Percentiles rank a stretch among this genome's conserved stretches.
phyloP scores from a whole-genome alignment of 2,329 filamentous ascomycete genomes.

The Cordyceps militaris region DNA sequence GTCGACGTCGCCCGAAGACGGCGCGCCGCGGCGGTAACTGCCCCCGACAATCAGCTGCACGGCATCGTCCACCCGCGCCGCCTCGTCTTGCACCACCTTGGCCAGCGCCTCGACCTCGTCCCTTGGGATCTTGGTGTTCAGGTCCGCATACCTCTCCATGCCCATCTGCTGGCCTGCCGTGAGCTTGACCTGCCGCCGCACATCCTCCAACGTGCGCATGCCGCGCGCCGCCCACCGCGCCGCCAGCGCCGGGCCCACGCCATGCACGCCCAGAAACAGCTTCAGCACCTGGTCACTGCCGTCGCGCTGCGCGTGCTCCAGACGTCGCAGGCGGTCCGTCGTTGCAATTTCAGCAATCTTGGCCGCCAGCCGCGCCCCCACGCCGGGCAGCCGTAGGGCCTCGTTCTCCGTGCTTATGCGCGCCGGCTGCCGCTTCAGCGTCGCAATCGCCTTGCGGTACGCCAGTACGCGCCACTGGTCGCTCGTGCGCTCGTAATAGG shows the following conservation, averaged over 20 bases:
- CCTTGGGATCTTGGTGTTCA: constrained; percentile 71
- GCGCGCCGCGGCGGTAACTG: constrained; percentile 74
- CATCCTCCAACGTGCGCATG: constrained; percentile 65
- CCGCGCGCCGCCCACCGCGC: constrained; percentile 71
- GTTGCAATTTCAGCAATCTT: constrained; percentile 87
- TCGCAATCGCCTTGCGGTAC: constrained; percentile 72
- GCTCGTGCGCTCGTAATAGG: constrained; percentile 66
- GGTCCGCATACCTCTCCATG: constrained; percentile 71
- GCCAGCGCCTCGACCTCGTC: constrained; percentile 66
- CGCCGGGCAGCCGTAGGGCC: constrained; percentile 58
- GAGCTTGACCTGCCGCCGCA: constrained; percentile 52
- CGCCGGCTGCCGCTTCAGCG: constrained; percentile 55
- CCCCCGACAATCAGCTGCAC: constrained; percentile 72
- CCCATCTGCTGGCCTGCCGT: constrained; percentile 66
- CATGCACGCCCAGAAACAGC: constrained; percentile 72
- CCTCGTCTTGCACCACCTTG: constrained; percentile 51
- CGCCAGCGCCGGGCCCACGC: constrained; percentile 64
- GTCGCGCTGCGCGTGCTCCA: constrained; percentile 65
- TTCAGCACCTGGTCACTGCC: constrained; percentile 54
- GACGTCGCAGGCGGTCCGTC: constrained; percentile 62
- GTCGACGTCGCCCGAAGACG: constrained; percentile 74
- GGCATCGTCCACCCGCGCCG: constrained; percentile 51
- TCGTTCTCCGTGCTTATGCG: constrained; percentile 64
- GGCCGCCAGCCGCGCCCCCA: constrained; percentile 65
- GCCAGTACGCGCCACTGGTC: constrained; percentile 71